Evolutionary conservation across 768 basidiomycete species (phyloP).

Genomic region (Russula sp.): DNA sequence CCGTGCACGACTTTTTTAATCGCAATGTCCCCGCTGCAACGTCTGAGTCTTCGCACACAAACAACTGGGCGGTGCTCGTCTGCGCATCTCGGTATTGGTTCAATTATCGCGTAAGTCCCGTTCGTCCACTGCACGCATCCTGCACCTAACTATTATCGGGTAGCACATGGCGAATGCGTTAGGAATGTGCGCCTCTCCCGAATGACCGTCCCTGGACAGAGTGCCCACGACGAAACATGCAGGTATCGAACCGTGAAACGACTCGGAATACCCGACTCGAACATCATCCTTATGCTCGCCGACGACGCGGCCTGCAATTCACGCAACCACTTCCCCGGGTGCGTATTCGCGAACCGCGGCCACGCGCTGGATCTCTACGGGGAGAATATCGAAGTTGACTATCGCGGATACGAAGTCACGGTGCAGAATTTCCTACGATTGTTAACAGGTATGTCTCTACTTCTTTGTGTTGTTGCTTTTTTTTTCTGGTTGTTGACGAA

Average conservation of each 20-base stretch:
- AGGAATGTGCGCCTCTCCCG: slow-evolving; percentile 63
- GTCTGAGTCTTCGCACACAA: slow-evolving; percentile 57
- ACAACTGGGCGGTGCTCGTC: slow-evolving; percentile 98
- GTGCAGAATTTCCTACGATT: slow-evolving; percentile 94
- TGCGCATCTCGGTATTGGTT: slow-evolving; percentile 97
- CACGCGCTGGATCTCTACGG: slow-evolving; percentile 86
- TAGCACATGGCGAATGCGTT: slow-evolving; percentile 99
- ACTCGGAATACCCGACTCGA: slow-evolving; percentile 95
- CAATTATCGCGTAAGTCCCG: slow-evolving; percentile 79
- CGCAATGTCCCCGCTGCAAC: slow-evolving; percentile 2
- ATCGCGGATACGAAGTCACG: slow-evolving; percentile 95
- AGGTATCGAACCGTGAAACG: slow-evolving; percentile 99
- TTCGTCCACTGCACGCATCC: not conserved
- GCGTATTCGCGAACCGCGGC: slow-evolving; percentile 85
- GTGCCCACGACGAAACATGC: not conserved
- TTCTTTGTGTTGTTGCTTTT: not conserved
- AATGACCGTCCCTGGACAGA: not conserved
- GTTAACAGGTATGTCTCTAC: slow-evolving; percentile 62
- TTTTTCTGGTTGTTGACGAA: not conserved
- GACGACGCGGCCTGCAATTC: slow-evolving; percentile 94
- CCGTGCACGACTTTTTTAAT: slow-evolving; percentile 8
- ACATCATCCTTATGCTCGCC: slow-evolving; percentile 98
- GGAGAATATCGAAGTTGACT: slow-evolving; percentile 96
- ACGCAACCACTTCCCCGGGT: slow-evolving; percentile 86
- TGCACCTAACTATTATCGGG: not conserved